These are phyloP conservation scores for Kodamaea nitidulidarum DNA, from an alignment of 805 yeast species.

Conservation along the genomic window DNA sequence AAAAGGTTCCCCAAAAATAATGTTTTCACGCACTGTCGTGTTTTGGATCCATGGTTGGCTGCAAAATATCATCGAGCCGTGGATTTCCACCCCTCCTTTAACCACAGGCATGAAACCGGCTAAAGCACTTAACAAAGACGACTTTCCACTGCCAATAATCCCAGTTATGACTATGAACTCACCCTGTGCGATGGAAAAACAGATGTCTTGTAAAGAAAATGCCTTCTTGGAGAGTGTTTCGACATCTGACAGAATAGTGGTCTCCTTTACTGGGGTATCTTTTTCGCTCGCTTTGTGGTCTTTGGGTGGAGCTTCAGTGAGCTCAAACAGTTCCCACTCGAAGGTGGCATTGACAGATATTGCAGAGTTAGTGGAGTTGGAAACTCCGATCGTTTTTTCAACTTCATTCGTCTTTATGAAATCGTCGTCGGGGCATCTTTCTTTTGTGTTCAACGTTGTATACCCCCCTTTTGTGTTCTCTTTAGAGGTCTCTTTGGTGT, in stretches of 20 bases:
- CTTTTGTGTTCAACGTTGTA: no score
- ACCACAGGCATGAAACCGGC: conserved; percentile 65
- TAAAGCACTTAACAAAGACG: conserved; percentile 66
- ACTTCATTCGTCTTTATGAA: no score
- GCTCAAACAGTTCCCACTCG: conserved; percentile 53
- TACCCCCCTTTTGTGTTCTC: no score
- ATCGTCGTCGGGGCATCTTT: no score
- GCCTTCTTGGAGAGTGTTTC: neutral
- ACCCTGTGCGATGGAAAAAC: conserved; percentile 52
- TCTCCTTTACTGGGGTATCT: no score
- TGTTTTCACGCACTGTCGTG: conserved; percentile 72
- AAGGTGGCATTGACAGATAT: conserved; percentile 55
- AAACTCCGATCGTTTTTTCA: no score
- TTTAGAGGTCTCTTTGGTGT: conserved; percentile 17
- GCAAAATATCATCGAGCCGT: conserved; percentile 51
- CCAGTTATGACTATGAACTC: conserved; percentile 80
- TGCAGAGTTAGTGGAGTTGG: conserved; percentile 35
- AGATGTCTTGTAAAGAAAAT: conserved; percentile 40
- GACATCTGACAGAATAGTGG: neutral
- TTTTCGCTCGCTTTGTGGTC: conserved; percentile 1
- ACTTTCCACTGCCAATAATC: conserved; percentile 76
- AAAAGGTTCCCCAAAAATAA: conserved; percentile 60
- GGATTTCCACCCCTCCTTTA: conserved; percentile 47
- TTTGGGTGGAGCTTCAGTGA: conserved; percentile 15
- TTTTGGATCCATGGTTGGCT: conserved; percentile 85